Evolutionary conservation across 768 basidiomycete species (phyloP).

Genomic region (Macrocybe gigantea): DNA sequence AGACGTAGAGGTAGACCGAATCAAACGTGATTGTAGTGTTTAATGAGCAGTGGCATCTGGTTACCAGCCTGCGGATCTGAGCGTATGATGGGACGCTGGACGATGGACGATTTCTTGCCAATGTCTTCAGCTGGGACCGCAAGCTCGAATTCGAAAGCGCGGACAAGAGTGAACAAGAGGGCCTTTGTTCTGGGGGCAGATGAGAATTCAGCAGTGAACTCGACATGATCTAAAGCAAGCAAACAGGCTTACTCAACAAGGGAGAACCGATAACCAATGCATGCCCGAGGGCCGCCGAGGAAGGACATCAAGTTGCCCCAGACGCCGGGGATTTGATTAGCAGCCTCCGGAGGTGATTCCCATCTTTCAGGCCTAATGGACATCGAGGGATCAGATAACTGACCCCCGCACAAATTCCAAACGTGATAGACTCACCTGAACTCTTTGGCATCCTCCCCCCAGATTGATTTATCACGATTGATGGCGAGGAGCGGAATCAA

Average conservation of each 20-base stretch:
- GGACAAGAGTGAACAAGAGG: constrained; percentile 42
- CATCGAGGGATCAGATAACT: constrained; percentile 9
- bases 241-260: constrained; percentile 38
- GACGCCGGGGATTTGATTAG: constrained; percentile 45
- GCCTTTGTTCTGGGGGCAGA: constrained; percentile 25
- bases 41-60: constrained; percentile 40
- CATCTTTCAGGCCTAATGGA: constrained; percentile 62
- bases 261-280: constrained; percentile 65
- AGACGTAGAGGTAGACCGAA: not conserved
- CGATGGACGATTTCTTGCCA: constrained; percentile 28
- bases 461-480: constrained; percentile 47
- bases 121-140: constrained; percentile 43
- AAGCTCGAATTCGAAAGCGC: constrained; percentile 49
- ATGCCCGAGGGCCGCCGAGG: constrained; percentile 57
- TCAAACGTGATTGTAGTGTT: constrained; percentile 12
- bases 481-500: constrained; percentile 46
- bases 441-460: constrained; percentile 59
- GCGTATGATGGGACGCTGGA: constrained; percentile 39
- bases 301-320: constrained; percentile 59
- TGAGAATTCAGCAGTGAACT: not conserved
- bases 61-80: constrained; percentile 30
- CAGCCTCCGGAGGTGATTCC: constrained; percentile 39
- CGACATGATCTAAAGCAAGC: not conserved
- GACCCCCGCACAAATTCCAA: not conserved
- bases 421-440: constrained; percentile 40